Evolutionary conservation across 306 rosid species (phyloP), one percentile per base, ranked within the genome.

Genomic region (Prinsepia uniflora): DNA sequence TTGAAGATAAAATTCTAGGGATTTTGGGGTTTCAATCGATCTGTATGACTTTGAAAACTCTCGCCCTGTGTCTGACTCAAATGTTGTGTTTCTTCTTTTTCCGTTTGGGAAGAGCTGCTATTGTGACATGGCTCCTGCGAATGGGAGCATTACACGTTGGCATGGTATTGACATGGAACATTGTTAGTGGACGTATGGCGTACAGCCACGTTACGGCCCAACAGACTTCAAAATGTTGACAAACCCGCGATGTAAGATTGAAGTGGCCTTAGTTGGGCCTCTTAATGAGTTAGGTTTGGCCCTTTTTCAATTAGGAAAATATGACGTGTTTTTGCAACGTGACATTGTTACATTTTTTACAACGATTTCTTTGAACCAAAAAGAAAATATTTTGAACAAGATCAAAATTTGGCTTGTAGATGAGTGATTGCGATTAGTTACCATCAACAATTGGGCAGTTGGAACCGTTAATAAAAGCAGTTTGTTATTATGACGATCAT

Each of bases 261-360:
- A 24, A 11, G 0, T 7, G n/a, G 20, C 12, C 40, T 6, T 44
- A 6, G 10, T 64, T 64, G 53, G 10, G 45, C 65, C 44, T 6
- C 12, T 13, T 36, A 2, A 36, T 60, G 22, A 13, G 7, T 13
- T 8, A 3, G 65, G 46, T 60, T 36, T 12, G 13, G 47, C 30
- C 30, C 2, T 24, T 24, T 24, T 24, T 24, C 2, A 24, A 24
- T 24, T 24, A 2, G 30, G 30, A 24, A 24, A 24, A 24, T 24
- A 24, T 1, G 30, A 24, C 30, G 30, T 2, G 30, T 2, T 24
- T 24, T 24, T 24, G 30, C 30, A 2, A 24, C 30, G 30, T 2
- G 30, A 24, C 2, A 24, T 24, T 24, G 1, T 24, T 24, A 24
- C 30, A 24, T 24, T 24, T 24, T 43, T 82, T 86, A 95, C 99